A percentile compares a stretch with the other conserved stretches of the same genome.
Conservation (phyloP, 2,329 filamentous ascomycete genomes). For the Paecilomyces sp. region DNA sequence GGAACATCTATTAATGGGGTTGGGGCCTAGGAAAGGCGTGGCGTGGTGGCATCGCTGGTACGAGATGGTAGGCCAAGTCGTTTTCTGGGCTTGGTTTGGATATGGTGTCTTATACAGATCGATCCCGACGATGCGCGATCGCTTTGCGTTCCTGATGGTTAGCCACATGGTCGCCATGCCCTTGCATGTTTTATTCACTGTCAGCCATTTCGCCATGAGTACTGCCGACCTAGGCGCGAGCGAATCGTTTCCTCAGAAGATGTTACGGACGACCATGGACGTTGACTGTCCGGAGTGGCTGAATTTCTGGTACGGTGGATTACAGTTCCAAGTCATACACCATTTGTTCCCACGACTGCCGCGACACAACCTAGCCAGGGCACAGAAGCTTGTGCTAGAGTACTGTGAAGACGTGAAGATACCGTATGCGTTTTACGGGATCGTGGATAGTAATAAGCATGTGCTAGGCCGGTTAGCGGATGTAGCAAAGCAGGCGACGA, state of each 20-base stretch:
- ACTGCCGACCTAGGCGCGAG: conserved; percentile 75
- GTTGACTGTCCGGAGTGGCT: conserved; percentile 83
- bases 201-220: conserved; percentile 91
- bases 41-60: conserved; percentile 79
- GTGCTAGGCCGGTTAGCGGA: conserved; percentile 72
- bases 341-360: conserved; percentile 80
- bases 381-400: conserved; percentile 68
- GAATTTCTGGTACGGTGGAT: conserved; percentile 80
- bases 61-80: conserved; percentile 66
- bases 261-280: conserved; percentile 91
- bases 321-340: conserved; percentile 86
- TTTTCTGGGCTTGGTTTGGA: conserved; percentile 84
- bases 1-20: conserved; percentile 64
- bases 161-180: conserved; percentile 76
- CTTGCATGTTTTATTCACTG: conserved; percentile 80
- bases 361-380: conserved; percentile 69
- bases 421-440: conserved; percentile 79
- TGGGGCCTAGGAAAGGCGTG: conserved; percentile 65
- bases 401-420: conserved; percentile 79
- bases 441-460: conserved; percentile 73
- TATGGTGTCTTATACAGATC: conserved; percentile 70
- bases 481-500: conserved; percentile 70
- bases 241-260: conserved; percentile 84
- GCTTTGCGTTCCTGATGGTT: conserved; percentile 68
- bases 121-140: conserved; percentile 63